phyloP scores from a whole-genome alignment of 2,329 filamentous ascomycete genomes.

The Chaetomiaceae sp. region DNA sequence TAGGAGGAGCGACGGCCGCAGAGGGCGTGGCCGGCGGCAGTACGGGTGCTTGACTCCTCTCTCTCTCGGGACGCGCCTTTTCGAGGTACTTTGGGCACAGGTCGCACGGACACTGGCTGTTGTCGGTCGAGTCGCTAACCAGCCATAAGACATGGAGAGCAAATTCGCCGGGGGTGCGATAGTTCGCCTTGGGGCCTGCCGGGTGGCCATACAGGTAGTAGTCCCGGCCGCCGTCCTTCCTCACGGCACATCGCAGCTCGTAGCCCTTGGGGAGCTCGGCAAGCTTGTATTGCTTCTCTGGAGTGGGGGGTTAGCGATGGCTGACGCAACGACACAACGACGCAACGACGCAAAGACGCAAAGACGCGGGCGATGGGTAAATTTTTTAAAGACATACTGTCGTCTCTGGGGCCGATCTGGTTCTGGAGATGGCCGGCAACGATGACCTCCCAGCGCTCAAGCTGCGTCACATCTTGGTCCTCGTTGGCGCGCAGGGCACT shows the following conservation, averaged over 20 bases:
- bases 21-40: not conserved
- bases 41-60: slow-evolving; percentile 6
- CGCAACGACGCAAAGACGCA: too few relatives aligned
- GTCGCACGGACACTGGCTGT: slow-evolving; percentile 48
- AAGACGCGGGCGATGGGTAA: too few relatives aligned
- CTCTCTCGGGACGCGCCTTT: not conserved
- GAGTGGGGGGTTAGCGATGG: too few relatives aligned
- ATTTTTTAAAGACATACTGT: slow-evolving; percentile 26
- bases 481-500: slow-evolving; percentile 24
- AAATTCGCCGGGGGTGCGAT: slow-evolving; percentile 51
- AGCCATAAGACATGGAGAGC: slow-evolving; percentile 51
- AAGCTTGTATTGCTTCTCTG: slow-evolving; percentile 27
- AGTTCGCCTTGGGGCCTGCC: slow-evolving; percentile 42
- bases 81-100: slow-evolving; percentile 38
- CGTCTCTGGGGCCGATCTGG: slow-evolving; percentile 22
- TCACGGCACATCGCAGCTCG: slow-evolving; percentile 30
- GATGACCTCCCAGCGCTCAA: slow-evolving; percentile 27
- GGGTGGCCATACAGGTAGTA: slow-evolving; percentile 49
- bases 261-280: slow-evolving; percentile 26
- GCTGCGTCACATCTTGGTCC: slow-evolving; percentile 31
- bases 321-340: too few relatives aligned
- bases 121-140: slow-evolving; percentile 43
- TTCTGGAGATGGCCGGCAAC: slow-evolving; percentile 25
- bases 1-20: not conserved
- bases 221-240: slow-evolving; percentile 40